Percentiles rank a stretch among this genome's conserved stretches.
Evolutionary conservation across 768 basidiomycete genomes (phyloP).

Genomic region (Hygrophoropsis aurantiaca): DNA sequence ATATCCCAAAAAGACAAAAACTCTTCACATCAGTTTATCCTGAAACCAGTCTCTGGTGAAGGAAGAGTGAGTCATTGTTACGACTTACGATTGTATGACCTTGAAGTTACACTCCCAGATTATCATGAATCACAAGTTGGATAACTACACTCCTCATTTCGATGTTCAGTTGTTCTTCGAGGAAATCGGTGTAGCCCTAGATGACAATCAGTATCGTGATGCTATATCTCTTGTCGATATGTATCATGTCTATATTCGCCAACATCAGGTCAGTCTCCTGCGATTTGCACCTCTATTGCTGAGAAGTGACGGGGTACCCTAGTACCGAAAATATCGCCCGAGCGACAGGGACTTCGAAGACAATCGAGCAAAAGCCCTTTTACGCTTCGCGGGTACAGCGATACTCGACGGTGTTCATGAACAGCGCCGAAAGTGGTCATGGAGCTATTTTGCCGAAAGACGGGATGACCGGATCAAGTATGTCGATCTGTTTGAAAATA

Average conservation of each 20-base stretch:
- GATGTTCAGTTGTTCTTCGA: slow-evolving; percentile 88
- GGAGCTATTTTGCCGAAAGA: slow-evolving; percentile 86
- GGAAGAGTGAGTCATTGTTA: slow-evolving; percentile 61
- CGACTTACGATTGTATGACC: background rate
- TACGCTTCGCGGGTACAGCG: slow-evolving; percentile 77
- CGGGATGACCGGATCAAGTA: slow-evolving; percentile 86
- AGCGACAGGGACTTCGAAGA: slow-evolving; percentile 53
- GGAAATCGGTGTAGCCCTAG: slow-evolving; percentile 88
- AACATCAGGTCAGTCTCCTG: slow-evolving; percentile 74
- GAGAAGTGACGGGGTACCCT: no score
- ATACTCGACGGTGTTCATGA: slow-evolving; percentile 85
- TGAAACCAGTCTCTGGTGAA: slow-evolving; percentile 94
- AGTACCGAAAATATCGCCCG: slow-evolving; percentile 84
- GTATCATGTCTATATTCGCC: slow-evolving; percentile 92
- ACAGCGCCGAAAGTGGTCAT: slow-evolving; percentile 83
- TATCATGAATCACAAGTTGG: slow-evolving; percentile 77
- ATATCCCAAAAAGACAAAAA: slow-evolving; percentile 48
- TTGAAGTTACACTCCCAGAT: slow-evolving; percentile 44
- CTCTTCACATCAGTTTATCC: slow-evolving; percentile 80
- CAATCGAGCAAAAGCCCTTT: slow-evolving; percentile 65
- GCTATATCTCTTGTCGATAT: slow-evolving; percentile 91
- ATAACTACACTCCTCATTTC: slow-evolving; percentile 75
- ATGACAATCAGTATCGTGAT: slow-evolving; percentile 94
- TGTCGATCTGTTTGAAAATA: slow-evolving; percentile 81
- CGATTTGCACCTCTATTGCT: no score